Evolutionary conservation across 192 early-diverging fungal species (phyloP), one percentile per base, ranked within the genome.

Genomic region (Podila epicladia): DNA sequence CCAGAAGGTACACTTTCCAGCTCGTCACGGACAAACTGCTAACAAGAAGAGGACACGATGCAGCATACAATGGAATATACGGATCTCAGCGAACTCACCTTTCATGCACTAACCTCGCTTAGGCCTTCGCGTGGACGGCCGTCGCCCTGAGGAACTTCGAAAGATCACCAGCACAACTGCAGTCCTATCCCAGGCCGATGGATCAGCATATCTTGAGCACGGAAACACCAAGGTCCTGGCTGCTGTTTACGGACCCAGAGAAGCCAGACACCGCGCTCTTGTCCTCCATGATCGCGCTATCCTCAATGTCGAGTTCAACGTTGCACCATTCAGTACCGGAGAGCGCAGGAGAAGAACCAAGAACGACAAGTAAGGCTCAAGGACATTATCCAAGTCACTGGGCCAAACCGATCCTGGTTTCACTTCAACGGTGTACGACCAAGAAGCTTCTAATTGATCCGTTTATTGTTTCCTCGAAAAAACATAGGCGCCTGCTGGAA

Each of bases 181-280:
- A 0, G 93, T 96, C 12, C 84, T 97, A 37, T 86, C 88, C 22
- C 90, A 94, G 32, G 94, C 97, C 0, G 97, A 99, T 66, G 98
- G 98, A 53, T 97, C 96, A 0, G 92, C 97, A 3, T 99, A 96
- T 82, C 88, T 96, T 62, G 95, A 97, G 85, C 94, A 95, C 71
- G 98, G 98, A 66, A 97, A 99, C 84, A 98, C 98, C 53, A 96
- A 97, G 75, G 91, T 92, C 59, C 85, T 99, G 20, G 93, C 90
- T 0, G 92, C 94, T 19, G 96, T 99, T 9, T 97, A 96, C 82
- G 98, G 98, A 9, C 98, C 98, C 3, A 85, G 93, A 48, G 96
- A 98, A 85, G 92, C 92, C 13, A 88, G 92, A 26, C 82, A 83
- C 28, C 88, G 90, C 59, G 62, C 84, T 8, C 83, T 85, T 58